Evolutionary conservation across 345 rosid species (phyloP), one percentile per base, ranked within the genome.

Genomic region (Corchorus capsularis): DNA sequence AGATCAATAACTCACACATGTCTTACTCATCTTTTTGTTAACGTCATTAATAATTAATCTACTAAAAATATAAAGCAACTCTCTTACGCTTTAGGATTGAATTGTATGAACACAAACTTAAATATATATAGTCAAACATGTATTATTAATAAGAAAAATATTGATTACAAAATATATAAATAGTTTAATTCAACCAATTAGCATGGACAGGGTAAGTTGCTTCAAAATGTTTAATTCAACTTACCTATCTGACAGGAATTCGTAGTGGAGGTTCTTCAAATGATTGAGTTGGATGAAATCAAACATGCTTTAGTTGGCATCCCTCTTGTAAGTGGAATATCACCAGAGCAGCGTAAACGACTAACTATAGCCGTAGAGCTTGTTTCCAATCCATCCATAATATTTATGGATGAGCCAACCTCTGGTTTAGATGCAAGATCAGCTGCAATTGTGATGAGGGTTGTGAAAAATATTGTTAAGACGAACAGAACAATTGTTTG

Each of bases 401-500:
- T 27, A 27, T 27, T 27, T 27, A 27, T 27, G 27, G 27, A 85
- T 45, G 85, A 86, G 27, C 27, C 27, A 27, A 27, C 27, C 27
- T 27, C 27, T 27, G 27, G 27, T 27, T 27, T 27, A 27, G 27
- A 27, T 27, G 27, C 27, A 27, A 27, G 27, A 27, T 27, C 27
- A 27, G 27, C 27, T 27, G 27, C 27, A 27, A 27, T 27, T 71
- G 89, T 84, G 70, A 85, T 87, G 90, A 83, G 87, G 63, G 87
- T 72, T 2, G 89, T 84, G 67, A 87, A 86, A 84, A 89, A 87
- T 67, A 83, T 86, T 14, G 86, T 83, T 20, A 43, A 52, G 41
- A 86, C 90, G 4, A 75, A 72, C 1, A 78, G 90, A 77, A 88
- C 87, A 14, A 77, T 86, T 17, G 92, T 86, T 10, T 86, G 90